Evolutionary conservation across 805 yeast genomes (phyloP), one percentile per base, ranked within the genome.

Genomic region (Cyberlindnera amylophila): DNA sequence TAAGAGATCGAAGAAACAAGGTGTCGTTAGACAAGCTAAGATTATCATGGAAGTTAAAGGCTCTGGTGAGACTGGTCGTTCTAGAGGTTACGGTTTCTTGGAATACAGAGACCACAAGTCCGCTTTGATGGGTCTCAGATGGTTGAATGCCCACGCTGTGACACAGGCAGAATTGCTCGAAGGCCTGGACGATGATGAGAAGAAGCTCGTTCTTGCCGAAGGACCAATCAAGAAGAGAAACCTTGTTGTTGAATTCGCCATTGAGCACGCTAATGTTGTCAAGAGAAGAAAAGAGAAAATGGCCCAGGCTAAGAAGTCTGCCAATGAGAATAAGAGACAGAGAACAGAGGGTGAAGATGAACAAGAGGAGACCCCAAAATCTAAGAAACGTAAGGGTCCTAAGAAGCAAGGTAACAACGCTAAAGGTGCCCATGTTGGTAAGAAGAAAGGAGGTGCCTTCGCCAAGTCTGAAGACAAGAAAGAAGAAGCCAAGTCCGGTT

Each of bases 71-170:
- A 65, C 73, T 23, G 99, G 99, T 43, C 77, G 99, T 64, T 82
- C 93, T 58, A 82, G 97, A 71, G 99, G 99, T 47, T 93, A 91
- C 58, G 99, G 99, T 50, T 91, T 93, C 72, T 65, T 93, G 34
- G 98, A 93, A 66, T 89, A 74, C 64, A 81, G 89, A 65, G 96
- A 90, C 64, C 99, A 93, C 64, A 85, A 84, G 64, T 63, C 82
- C 49, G 98, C 99, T 1, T 73, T 93, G 52, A 90, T 89, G 97
- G 97, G 95, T 2, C 75, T 93, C 43, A 80, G 99, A 71, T 93
- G 96, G 96, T 73, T 93, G 62, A 93, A 93, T 63, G 96, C 96
- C 7, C 96, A 91, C 60, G 82, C 78, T 57, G 96, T 93, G 6
- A 67, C 86, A 0, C 64, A 63, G 27, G 78, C 73, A 9, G 97